These are phyloP conservation scores for Gossypium australe DNA, from an alignment of 345 rosid species.

Conservation along the genomic window DNA sequence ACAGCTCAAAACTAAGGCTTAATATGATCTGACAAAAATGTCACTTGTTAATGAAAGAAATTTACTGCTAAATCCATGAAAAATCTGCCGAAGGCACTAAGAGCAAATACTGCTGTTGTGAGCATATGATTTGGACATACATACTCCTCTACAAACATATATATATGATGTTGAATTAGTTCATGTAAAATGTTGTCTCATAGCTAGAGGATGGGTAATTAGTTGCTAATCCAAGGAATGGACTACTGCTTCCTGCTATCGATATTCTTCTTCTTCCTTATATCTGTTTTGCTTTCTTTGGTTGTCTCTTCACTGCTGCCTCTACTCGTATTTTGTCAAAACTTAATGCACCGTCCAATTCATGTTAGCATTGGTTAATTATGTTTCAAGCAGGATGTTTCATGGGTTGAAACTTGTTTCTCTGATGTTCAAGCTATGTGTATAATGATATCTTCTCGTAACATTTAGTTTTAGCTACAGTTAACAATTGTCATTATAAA, in stretches of 20 bases:
- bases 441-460: neutral
- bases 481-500: neutral
- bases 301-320: neutral
- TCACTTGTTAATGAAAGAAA: neutral
- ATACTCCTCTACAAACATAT: neutral
- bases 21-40: neutral
- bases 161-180: neutral
- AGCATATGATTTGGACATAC: neutral
- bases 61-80: neutral
- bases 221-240: neutral
- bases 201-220: neutral
- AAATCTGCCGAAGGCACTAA: neutral
- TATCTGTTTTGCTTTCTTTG: neutral
- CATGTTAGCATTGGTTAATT: neutral
- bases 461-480: neutral
- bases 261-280: neutral
- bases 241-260: neutral
- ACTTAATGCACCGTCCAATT: neutral
- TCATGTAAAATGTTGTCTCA: neutral
- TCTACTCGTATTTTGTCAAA: neutral
- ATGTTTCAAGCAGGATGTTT: neutral
- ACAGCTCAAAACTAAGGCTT: neutral
- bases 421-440: neutral
- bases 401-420: neutral
- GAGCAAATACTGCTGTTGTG: neutral